Percentiles rank a stretch among this genome's conserved stretches.
These are phyloP conservation scores for Gigaspora rosea DNA, from an alignment of 192 early-diverging fungal species.

Conservation along the genomic window DNA sequence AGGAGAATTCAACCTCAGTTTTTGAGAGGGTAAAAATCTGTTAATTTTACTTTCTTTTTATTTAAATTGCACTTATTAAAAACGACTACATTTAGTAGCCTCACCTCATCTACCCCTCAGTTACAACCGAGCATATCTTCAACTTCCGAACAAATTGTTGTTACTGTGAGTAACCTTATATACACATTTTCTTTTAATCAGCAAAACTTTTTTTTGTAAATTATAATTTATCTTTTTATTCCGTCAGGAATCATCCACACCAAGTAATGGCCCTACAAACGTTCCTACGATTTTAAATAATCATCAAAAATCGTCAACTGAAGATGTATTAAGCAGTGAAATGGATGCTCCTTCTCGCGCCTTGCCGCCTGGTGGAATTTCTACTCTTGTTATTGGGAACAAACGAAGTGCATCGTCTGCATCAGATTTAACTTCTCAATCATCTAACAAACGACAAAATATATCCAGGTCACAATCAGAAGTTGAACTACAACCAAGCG, in stretches of 20 bases:
- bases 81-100: not conserved
- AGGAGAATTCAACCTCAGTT: conserved; percentile 80
- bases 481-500: conserved; percentile 30
- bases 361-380: conserved; percentile 44
- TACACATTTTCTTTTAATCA: too few species aligned
- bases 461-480: conserved; percentile 30
- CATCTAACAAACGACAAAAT: conserved; percentile 32
- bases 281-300: not conserved
- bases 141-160: too few species aligned
- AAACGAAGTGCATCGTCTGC: conserved; percentile 52
- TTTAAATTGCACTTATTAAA: too few species aligned
- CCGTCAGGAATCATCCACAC: not conserved
- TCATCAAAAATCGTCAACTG: not conserved
- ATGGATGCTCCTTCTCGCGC: conserved; percentile 43
- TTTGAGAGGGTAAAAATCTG: conserved; percentile 45
- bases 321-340: conserved; percentile 4
- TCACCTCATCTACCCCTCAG: not conserved
- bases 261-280: not conserved
- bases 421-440: conserved; percentile 18
- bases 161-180: too few species aligned
- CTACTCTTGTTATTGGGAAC: conserved; percentile 45
- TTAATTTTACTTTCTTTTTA: not conserved
- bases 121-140: too few species aligned
- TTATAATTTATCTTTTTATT: too few species aligned
- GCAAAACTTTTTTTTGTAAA: too few species aligned